Evolutionary conservation across 768 basidiomycete genomes (phyloP).

Genomic region (Serendipita sp.): DNA sequence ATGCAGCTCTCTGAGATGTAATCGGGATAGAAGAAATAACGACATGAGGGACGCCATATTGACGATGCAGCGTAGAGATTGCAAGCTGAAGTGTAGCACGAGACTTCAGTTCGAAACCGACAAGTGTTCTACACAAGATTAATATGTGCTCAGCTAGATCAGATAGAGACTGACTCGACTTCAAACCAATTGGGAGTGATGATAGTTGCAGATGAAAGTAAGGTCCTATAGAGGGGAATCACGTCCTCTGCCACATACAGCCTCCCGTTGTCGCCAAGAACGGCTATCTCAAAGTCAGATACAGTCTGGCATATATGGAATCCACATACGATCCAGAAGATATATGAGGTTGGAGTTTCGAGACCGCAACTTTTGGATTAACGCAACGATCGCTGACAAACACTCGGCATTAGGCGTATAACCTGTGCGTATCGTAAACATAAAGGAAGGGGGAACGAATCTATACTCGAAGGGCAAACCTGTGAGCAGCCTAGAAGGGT

Average conservation of each 20-base stretch:
- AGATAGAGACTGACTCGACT: slow-evolving; percentile 52
- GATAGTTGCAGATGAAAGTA: slow-evolving; percentile 73
- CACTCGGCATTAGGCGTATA: slow-evolving; percentile 81
- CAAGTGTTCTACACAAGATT: slow-evolving; percentile 45
- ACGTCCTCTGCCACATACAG: slow-evolving; percentile 83
- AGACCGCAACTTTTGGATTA: slow-evolving; percentile 45
- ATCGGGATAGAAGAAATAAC: slow-evolving; percentile 84
- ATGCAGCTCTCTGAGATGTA: slow-evolving; percentile 22
- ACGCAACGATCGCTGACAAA: slow-evolving; percentile 44
- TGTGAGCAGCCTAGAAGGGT: slow-evolving; percentile 61
- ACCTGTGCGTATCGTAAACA: slow-evolving; percentile 28
- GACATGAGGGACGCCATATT: slow-evolving; percentile 65
- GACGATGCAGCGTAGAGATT: slow-evolving; percentile 56
- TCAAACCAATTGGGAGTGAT: slow-evolving; percentile 99
- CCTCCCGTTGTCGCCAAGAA: slow-evolving; percentile 81
- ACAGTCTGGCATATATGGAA: neutral
- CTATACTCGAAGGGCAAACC: slow-evolving; percentile 26
- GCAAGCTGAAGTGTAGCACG: slow-evolving; percentile 49
- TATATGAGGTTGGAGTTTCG: slow-evolving; percentile 54
- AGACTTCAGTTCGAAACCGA: slow-evolving; percentile 53
- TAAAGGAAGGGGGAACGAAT: neutral
- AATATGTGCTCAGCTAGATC: neutral
- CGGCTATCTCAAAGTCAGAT: slow-evolving; percentile 38
- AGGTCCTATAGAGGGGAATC: slow-evolving; percentile 66
- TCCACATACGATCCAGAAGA: slow-evolving; percentile 71